Evolutionary conservation across 331 rosid genomes (phyloP), one percentile per base, ranked within the genome.

Genomic region (Spiraea crenata): DNA sequence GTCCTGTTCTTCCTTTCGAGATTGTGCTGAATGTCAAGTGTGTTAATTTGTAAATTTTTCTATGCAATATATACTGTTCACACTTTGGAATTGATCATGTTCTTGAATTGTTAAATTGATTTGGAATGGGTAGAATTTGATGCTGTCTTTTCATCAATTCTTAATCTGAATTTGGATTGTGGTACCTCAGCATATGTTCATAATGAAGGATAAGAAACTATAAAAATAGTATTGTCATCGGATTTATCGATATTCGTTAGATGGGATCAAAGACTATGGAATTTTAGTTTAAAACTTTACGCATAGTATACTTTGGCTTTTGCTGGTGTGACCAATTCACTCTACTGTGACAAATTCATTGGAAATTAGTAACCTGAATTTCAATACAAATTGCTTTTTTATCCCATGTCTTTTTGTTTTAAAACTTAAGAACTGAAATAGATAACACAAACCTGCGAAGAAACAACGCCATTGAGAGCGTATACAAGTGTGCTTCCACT

Each of bases 11-110:
- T 71, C 57, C 46, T 62, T 48, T 35, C 42, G 25, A 74, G 67
- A 70, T 64, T 67, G 65, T 64, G 76, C 47, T 69, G 65, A 75
- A 71, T 87, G 93, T 79, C 83, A 76, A 81, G 80, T 67, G 69
- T 75, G 85, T 69, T 85, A 73, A 71, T 63, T 73, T 70, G 69
- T 78, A 79, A 59, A 76, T 84, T 77, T 65, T 79, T 76, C 73
- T 71, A n/a, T n/a, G n/a, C n/a, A n/a, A n/a, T n/a, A n/a, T n/a
- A n/a, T n/a, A n/a, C n/a, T n/a, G n/a, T n/a, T n/a, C n/a, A 11
- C 42, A 48, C 69, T 72, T 74, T 69, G 77, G 66, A 79, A 75
- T 81, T 67, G 49, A 41, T 49, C 70, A 68, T 75, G 63, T 58
- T 69, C 42, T 70, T 40, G 54, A 76, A 63, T 20, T 79, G 31